These are phyloP conservation scores for Phytophthora uliginosa DNA, from an alignment of 352 stramenopile genomes.

Conservation along the genomic window DNA sequence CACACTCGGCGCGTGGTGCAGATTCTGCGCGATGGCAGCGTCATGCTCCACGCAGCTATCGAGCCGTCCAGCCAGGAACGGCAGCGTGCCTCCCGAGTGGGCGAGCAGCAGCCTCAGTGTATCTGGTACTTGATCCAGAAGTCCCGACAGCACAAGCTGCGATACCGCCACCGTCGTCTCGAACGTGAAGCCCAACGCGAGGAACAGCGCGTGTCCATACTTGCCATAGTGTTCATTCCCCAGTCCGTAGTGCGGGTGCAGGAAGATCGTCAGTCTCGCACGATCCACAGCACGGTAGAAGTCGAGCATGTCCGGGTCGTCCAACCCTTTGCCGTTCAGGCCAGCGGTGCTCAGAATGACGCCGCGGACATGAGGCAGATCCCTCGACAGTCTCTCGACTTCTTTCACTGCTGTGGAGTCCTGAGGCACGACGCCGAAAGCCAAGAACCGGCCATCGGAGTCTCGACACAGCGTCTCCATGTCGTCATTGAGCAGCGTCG, in stretches of 20 bases:
- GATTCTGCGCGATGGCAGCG: conserved; percentile 40
- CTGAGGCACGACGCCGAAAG: conserved; percentile 66
- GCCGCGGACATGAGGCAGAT: conserved; percentile 48
- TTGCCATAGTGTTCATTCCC: conserved; percentile 67
- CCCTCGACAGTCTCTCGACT: conserved; percentile 44
- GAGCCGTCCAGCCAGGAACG: conserved; percentile 67
- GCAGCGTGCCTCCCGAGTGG: conserved; percentile 70
- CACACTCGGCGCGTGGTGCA: conserved; percentile 54
- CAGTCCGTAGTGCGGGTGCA: conserved; percentile 78
- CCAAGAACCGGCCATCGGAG: conserved; percentile 56
- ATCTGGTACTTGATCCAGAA: conserved; percentile 58
- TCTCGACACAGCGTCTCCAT: conserved; percentile 54
- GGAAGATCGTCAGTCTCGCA: conserved; percentile 60
- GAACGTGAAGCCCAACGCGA: conserved; percentile 76
- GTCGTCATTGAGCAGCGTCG: conserved; percentile 62
- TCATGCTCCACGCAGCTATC: conserved; percentile 76
- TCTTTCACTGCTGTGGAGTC: conserved; percentile 47
- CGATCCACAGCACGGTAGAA: conserved; percentile 60
- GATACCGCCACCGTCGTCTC: conserved; percentile 75
- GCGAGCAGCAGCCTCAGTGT: conserved; percentile 59
- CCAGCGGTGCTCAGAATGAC: conserved; percentile 70
- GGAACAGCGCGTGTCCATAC: conserved; percentile 67
- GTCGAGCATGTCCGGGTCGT: conserved; percentile 62
- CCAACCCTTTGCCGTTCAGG: conserved; percentile 64
- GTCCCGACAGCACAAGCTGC: conserved; percentile 62